These are phyloP conservation scores for Apiospora arundinis DNA, from an alignment of 2,329 filamentous ascomycete genomes.

Conservation along the genomic window DNA sequence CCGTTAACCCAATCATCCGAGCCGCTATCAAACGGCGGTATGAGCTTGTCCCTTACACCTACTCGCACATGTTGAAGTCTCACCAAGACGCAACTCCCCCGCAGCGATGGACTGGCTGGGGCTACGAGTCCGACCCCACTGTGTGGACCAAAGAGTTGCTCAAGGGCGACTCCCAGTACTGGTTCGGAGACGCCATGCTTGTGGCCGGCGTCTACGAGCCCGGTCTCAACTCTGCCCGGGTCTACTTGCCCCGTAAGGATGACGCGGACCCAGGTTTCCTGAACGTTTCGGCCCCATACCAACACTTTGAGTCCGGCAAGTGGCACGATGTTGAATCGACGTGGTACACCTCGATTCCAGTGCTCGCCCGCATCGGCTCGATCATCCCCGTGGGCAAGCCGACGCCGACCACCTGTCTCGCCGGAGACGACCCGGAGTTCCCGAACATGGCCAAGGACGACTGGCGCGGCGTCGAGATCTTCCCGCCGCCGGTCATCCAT, in stretches of 20 bases:
- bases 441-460: constrained; percentile 48
- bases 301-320: constrained; percentile 54
- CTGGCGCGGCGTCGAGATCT: constrained; percentile 50
- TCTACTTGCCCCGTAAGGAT: constrained; percentile 65
- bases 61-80: constrained; percentile 67
- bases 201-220: constrained; percentile 72
- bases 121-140: constrained; percentile 69
- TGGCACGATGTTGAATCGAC: constrained; percentile 49
- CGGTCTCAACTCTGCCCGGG: constrained; percentile 55
- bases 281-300: constrained; percentile 67
- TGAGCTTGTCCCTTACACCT: constrained; percentile 74
- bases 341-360: constrained; percentile 50
- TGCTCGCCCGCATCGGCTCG: constrained; percentile 47
- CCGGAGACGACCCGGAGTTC: constrained; percentile 45
- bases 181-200: constrained; percentile 71
- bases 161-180: constrained; percentile 73
- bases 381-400: constrained; percentile 46
- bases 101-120: constrained; percentile 77
- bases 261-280: constrained; percentile 61
- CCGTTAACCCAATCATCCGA: constrained; percentile 67
- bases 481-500: constrained; percentile 40
- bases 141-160: constrained; percentile 68
- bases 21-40: constrained; percentile 73
- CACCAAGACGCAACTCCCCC: constrained; percentile 67
- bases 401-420: constrained; percentile 43